phyloP scores from a whole-genome alignment of 805 yeast genomes.

The Yarrowia osloensis region DNA sequence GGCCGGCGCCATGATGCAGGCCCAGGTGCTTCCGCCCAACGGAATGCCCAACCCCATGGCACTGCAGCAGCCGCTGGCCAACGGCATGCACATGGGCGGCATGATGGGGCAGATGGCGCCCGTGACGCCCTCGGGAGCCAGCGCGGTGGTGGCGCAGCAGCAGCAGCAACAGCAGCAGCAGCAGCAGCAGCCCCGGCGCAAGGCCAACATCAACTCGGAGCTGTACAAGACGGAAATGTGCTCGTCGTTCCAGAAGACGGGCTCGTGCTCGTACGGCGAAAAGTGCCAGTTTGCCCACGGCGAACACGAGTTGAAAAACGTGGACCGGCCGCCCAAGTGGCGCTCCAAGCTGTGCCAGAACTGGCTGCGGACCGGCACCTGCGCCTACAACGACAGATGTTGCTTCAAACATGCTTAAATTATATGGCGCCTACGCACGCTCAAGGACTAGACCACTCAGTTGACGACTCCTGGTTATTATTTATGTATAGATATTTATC shows the following conservation, averaged over 20 bases:
- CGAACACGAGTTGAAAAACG: constrained; percentile 65
- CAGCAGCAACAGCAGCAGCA: constrained; percentile 34
- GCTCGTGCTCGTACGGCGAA: constrained; percentile 79
- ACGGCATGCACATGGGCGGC: neutral
- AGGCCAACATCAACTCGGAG: constrained; percentile 53
- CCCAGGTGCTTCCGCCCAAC: neutral
- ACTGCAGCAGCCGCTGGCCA: neutral
- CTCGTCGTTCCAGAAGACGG: constrained; percentile 67
- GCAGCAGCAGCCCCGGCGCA: constrained; percentile 37
- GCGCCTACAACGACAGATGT: constrained; percentile 89
- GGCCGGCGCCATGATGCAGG: constrained; percentile 6
- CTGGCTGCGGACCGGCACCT: constrained; percentile 78
- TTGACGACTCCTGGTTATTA: constrained; percentile 25
- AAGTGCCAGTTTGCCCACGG: constrained; percentile 98
- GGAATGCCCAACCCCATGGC: neutral
- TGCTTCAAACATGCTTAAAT: constrained; percentile 71
- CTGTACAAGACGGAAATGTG: constrained; percentile 91
- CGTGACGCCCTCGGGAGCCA: neutral
- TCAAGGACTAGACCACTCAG: neutral
- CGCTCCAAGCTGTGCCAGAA: constrained; percentile 89
- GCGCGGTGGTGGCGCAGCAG: neutral
- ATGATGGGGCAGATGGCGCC: constrained; percentile 18
- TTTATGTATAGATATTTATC: constrained; percentile 31
- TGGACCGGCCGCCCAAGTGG: constrained; percentile 79
- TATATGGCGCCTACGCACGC: constrained; percentile 7